Conservation (phyloP, 2,329 filamentous ascomycete species). For the Teratosphaeria pseudoeucalypti region DNA sequence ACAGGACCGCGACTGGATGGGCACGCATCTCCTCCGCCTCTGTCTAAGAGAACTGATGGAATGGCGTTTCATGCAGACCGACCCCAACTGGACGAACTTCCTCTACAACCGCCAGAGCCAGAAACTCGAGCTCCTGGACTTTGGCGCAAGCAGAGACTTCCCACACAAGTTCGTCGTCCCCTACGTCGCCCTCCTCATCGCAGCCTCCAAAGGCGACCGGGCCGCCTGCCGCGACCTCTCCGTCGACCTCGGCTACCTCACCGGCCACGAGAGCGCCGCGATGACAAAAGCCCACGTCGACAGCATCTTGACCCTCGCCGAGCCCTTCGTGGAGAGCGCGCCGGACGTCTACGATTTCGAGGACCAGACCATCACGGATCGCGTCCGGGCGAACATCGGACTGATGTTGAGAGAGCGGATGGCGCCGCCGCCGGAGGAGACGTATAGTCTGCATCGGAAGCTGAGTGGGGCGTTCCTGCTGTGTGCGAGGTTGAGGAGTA, state of each 20-base stretch:
- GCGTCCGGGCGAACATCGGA: constrained; percentile 79
- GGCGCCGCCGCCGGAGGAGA: constrained; percentile 90
- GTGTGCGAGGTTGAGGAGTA: constrained; percentile 75
- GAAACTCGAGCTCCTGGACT: constrained; percentile 85
- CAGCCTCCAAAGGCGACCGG: constrained; percentile 52
- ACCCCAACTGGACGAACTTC: constrained; percentile 99
- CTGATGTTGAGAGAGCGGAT: constrained; percentile 85
- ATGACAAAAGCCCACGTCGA: constrained; percentile 91
- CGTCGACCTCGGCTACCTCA: constrained; percentile 62
- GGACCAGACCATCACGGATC: constrained; percentile 91
- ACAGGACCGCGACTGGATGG: constrained; percentile 87
- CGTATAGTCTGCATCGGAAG: constrained; percentile 90
- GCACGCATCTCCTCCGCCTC: constrained; percentile 81
- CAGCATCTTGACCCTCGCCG: constrained; percentile 79
- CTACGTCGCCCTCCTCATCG: constrained; percentile 71
- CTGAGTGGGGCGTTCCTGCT: constrained; percentile 89
- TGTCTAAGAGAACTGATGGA: constrained; percentile 88
- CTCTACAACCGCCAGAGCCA: constrained; percentile 62
- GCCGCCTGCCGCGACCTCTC: constrained; percentile 18
- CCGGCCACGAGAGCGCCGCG: constrained; percentile 69
- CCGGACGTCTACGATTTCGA: constrained; percentile 84
- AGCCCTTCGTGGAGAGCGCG: constrained; percentile 70
- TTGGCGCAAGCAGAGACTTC: constrained; percentile 83
- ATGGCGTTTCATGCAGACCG: constrained; percentile 97
- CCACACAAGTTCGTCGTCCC: constrained; percentile 66